Conservation (phyloP, 441 rosid genomes). For the Biscutella laevigata region DNA sequence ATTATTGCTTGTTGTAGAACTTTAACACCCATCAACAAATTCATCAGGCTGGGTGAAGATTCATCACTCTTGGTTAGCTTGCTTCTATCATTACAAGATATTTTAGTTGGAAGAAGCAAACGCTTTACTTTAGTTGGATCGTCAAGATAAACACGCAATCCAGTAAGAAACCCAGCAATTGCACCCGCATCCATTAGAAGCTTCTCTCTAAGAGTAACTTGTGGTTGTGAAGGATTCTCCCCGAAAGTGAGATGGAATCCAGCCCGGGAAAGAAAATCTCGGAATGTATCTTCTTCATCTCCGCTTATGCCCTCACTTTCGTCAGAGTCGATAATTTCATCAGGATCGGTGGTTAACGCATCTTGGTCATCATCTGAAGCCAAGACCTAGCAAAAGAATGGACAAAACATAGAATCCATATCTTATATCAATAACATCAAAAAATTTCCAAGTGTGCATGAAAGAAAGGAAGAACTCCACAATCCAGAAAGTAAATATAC, state of each 20-base stretch:
- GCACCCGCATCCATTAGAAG: conserved; percentile 99
- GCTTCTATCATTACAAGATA: conserved; percentile 69
- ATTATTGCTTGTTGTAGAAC: conserved; percentile 98
- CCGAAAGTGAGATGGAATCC: conserved; percentile 92
- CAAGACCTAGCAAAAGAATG: conserved; percentile 51
- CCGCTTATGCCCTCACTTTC: conserved; percentile 94
- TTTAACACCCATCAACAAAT: conserved; percentile 96
- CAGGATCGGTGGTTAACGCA: conserved; percentile 96
- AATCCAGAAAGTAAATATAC: conserved; percentile 10
- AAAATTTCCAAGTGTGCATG: neutral
- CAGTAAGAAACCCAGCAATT: conserved; percentile 93
- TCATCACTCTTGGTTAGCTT: conserved; percentile 58
- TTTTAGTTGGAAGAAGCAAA: conserved; percentile 90
- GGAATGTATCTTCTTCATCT: conserved; percentile 91
- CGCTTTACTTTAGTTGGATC: conserved; percentile 97
- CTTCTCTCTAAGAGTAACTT: conserved; percentile 91
- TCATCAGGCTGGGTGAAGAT: conserved; percentile 96
- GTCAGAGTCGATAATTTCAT: conserved; percentile 94
- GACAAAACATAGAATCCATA: neutral
- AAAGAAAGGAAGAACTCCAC: conserved; percentile 10
- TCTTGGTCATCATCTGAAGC: conserved; percentile 98
- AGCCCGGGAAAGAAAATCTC: conserved; percentile 92
- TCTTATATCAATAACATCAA: neutral
- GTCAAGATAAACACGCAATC: conserved; percentile 90
- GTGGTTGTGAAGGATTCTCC: conserved; percentile 87